These are phyloP conservation scores for Beauveria rudraprayagi DNA, from an alignment of 2,329 filamentous ascomycete genomes.

Conservation along the genomic window DNA sequence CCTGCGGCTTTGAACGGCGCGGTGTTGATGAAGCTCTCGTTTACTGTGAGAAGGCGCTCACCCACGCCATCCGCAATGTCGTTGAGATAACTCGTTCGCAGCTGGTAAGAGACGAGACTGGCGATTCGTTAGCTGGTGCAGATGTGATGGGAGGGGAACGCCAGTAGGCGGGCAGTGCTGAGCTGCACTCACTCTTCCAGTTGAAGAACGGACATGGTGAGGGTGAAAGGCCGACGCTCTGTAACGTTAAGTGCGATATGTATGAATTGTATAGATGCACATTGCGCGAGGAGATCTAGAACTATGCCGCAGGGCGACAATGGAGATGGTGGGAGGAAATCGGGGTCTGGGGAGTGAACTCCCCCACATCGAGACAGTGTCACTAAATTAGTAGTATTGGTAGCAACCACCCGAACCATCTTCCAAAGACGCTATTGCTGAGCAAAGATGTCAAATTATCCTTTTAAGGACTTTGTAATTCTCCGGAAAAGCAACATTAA, in stretches of 20 bases:
- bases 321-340: not conserved
- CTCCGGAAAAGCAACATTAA: no score
- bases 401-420: no score
- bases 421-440: no score
- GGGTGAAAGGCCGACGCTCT: no score
- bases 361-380: not conserved
- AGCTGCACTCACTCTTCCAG: constrained; percentile 31
- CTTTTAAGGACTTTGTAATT: no score
- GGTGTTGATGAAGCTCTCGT: constrained; percentile 71
- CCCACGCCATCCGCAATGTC: constrained; percentile 77
- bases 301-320: not conserved
- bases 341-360: not conserved
- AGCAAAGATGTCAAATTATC: no score
- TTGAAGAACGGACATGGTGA: constrained; percentile 36
- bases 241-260: not conserved
- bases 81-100: constrained; percentile 71
- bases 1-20: constrained; percentile 76
- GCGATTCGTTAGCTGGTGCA: constrained; percentile 1
- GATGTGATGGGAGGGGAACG: not conserved
- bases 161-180: not conserved
- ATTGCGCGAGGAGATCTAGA: not conserved
- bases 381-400: not conserved
- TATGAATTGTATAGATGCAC: not conserved
- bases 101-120: constrained; percentile 74
- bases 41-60: constrained; percentile 74